Evolutionary conservation across 768 basidiomycete genomes (phyloP).

Genomic region (Russula emetica): DNA sequence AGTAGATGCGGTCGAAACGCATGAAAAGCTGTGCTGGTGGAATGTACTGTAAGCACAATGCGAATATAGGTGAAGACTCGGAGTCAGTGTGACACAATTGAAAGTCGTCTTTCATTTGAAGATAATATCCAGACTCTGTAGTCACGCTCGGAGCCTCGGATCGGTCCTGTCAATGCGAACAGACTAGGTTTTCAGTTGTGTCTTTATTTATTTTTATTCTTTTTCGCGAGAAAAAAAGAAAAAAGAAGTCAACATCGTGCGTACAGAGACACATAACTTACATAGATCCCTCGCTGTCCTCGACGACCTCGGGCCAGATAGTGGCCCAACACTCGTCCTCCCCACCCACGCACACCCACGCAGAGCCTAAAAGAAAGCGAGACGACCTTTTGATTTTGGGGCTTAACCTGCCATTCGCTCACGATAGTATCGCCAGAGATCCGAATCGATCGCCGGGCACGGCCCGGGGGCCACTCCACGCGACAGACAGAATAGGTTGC

Average conservation of each 20-base stretch:
- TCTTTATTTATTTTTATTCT: neutral
- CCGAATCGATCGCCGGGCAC: constrained; percentile 31
- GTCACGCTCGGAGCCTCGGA: constrained; percentile 34
- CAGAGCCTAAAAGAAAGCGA: constrained; percentile 39
- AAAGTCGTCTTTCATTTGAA: constrained; percentile 34
- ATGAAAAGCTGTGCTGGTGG: too few species aligned
- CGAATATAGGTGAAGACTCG: constrained; percentile 36
- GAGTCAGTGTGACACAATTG: constrained; percentile 29
- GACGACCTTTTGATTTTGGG: constrained; percentile 28
- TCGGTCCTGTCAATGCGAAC: constrained; percentile 18
- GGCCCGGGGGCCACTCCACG: constrained; percentile 34
- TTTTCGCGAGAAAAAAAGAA: too few species aligned
- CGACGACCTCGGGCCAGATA: constrained; percentile 32
- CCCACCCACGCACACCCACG: constrained; percentile 16
- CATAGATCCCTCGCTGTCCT: constrained; percentile 30
- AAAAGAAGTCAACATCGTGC: neutral
- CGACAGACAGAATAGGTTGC: constrained; percentile 25
- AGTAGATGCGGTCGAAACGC: too few species aligned
- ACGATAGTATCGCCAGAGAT: constrained; percentile 35
- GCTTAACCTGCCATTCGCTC: constrained; percentile 32
- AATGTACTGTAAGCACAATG: too few species aligned
- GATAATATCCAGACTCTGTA: constrained; percentile 29
- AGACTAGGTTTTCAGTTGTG: neutral
- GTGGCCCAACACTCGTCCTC: constrained; percentile 29
- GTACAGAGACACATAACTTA: constrained; percentile 31